Evolutionary conservation across 1,139 yeast species (phyloP).

Genomic region (Wickerhamomyces sp.): DNA sequence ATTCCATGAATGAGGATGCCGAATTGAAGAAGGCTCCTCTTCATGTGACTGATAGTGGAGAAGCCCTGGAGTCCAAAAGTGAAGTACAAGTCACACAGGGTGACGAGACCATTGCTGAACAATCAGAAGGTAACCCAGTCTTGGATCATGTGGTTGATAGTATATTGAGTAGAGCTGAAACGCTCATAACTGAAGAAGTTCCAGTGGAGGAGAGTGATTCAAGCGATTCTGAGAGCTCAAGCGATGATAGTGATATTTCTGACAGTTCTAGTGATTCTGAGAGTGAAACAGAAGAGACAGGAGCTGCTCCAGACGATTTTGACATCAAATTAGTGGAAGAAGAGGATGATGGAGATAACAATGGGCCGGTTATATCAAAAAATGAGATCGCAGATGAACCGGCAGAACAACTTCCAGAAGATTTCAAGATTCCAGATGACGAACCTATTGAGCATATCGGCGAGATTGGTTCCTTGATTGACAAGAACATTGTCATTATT

Average conservation of each 20-base stretch:
- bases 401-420: slow-evolving; percentile 67
- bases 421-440: slow-evolving; percentile 47
- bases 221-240: background rate
- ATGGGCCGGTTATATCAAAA: slow-evolving; percentile 67
- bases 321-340: slow-evolving; percentile 18
- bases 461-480: slow-evolving; percentile 63
- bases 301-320: slow-evolving; percentile 11
- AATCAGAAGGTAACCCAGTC: too few species aligned
- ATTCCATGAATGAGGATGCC: too few species aligned
- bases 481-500: slow-evolving; percentile 63
- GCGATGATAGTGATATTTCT: background rate
- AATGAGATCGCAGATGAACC: slow-evolving; percentile 70
- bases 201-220: too few species aligned
- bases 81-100: too few species aligned
- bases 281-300: slow-evolving; percentile 13
- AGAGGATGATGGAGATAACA: slow-evolving; percentile 30
- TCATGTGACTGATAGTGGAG: too few species aligned
- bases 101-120: too few species aligned
- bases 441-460: slow-evolving; percentile 77
- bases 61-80: too few species aligned
- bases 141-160: too few species aligned
- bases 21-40: too few species aligned
- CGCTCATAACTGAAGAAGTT: background rate
- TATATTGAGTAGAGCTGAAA: too few species aligned
- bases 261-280: slow-evolving; percentile 11